Conservation (phyloP, 2,329 filamentous ascomycete genomes). For the Fusarium liriodendri region DNA sequence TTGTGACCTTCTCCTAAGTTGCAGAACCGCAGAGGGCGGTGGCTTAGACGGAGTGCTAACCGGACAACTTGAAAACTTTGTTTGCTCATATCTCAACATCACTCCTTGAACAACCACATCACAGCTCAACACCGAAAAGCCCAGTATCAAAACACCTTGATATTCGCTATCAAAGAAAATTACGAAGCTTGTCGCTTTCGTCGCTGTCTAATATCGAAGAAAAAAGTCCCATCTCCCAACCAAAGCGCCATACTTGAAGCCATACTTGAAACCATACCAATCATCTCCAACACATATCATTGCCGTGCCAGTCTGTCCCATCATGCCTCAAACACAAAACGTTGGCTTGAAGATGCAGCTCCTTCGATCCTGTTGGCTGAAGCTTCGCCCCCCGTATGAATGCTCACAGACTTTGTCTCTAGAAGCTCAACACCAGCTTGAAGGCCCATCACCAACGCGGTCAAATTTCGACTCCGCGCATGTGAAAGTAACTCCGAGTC, state of each 20-base stretch:
- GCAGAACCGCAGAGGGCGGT: not conserved
- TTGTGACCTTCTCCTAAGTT: not conserved
- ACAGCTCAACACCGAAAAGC: not conserved
- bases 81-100: not conserved
- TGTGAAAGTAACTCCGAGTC: not conserved
- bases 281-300: not conserved
- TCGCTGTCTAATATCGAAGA: conserved; percentile 25
- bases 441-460: not conserved
- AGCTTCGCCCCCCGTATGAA: not conserved
- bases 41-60: not conserved
- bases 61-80: not conserved
- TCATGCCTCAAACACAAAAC: not conserved
- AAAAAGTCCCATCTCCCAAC: conserved; percentile 15
- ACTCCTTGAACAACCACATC: not conserved
- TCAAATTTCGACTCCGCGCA: not conserved
- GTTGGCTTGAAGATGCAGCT: not conserved
- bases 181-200: conserved; percentile 3
- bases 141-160: not conserved
- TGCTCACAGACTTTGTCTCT: not conserved
- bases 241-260: conserved; percentile 17
- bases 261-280: not conserved
- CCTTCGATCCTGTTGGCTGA: not conserved
- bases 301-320: not conserved
- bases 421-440: not conserved
- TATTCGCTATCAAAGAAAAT: conserved; percentile 1